Evolutionary conservation across 805 yeast species (phyloP).

Genomic region (Barnettozyma siamensis): DNA sequence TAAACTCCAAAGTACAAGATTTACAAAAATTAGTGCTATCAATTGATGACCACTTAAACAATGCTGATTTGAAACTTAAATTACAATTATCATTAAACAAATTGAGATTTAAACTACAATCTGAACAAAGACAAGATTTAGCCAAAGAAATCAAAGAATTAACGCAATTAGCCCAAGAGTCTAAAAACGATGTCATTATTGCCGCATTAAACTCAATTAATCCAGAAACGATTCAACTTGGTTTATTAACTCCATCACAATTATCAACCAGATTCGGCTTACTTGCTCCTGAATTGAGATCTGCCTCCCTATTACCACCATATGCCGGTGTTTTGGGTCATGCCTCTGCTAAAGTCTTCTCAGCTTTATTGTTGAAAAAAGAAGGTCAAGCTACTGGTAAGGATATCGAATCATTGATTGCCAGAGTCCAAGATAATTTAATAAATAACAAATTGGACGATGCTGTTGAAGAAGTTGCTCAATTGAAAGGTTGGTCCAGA

Average conservation of each 20-base stretch:
- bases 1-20: slow-evolving; percentile 47
- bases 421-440: slow-evolving; percentile 74
- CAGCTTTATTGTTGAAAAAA: slow-evolving; percentile 70
- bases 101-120: slow-evolving; percentile 35
- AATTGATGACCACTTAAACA: slow-evolving; percentile 32
- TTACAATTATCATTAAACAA: slow-evolving; percentile 40
- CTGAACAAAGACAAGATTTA: slow-evolving; percentile 33
- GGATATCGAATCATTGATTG: slow-evolving; percentile 84
- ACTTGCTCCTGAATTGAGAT: slow-evolving; percentile 79
- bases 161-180: slow-evolving; percentile 33
- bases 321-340: slow-evolving; percentile 95
- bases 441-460: slow-evolving; percentile 70
- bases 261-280: slow-evolving; percentile 40
- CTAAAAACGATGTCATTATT: slow-evolving; percentile 40
- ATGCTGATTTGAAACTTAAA: slow-evolving; percentile 34
- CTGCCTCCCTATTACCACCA: slow-evolving; percentile 86
- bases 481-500: slow-evolving; percentile 90
- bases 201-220: slow-evolving; percentile 45
- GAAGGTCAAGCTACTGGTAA: slow-evolving; percentile 73
- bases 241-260: slow-evolving; percentile 45
- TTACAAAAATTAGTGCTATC: slow-evolving; percentile 48
- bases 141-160: slow-evolving; percentile 17
- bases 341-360: slow-evolving; percentile 70
- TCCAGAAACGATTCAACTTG: slow-evolving; percentile 35
- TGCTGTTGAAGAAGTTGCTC: slow-evolving; percentile 90